Evolutionary conservation across 495 filamentous ascomycete genomes (phyloP).

Genomic region (Aspergillus panamensis): DNA sequence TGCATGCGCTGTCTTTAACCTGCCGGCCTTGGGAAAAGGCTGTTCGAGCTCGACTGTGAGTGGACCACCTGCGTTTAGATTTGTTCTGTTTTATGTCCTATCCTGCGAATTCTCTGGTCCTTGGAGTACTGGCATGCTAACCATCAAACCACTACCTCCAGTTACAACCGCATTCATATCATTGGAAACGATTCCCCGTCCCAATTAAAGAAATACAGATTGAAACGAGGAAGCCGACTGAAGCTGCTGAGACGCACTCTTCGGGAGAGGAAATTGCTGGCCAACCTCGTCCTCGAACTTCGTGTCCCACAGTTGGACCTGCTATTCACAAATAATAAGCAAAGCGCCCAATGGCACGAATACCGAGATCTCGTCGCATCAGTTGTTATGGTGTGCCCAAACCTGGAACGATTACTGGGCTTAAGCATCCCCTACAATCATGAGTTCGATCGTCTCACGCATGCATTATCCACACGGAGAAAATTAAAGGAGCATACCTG

Average conservation of each 20-base stretch:
- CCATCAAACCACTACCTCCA: constrained; percentile 22
- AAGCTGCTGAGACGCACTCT: constrained; percentile 75
- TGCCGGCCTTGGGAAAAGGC: constrained; percentile 65
- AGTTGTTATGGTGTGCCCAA: constrained; percentile 82
- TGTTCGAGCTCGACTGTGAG: constrained; percentile 62
- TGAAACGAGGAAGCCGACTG: constrained; percentile 64
- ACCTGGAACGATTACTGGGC: constrained; percentile 71
- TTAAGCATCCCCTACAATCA: constrained; percentile 68
- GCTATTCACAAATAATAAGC: constrained; percentile 48
- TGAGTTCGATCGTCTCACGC: constrained; percentile 68
- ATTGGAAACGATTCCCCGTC: constrained; percentile 61
- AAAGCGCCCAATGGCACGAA: constrained; percentile 49
- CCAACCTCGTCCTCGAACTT: constrained; percentile 68
- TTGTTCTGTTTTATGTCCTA: neutral
- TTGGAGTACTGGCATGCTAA: constrained; percentile 8
- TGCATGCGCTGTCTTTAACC: constrained; percentile 63
- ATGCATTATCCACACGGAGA: constrained; percentile 72
- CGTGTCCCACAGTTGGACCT: constrained; percentile 61
- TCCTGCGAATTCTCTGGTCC: neutral
- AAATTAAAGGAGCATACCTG: constrained; percentile 77
- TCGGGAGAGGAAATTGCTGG: constrained; percentile 63
- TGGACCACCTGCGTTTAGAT: constrained; percentile 5
- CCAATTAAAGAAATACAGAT: constrained; percentile 63
- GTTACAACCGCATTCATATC: constrained; percentile 69
- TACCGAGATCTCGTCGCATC: constrained; percentile 73